Base-by-base conservation (phyloP, 441 rosid species). In the Pelargonium cotyledonis region DNA sequence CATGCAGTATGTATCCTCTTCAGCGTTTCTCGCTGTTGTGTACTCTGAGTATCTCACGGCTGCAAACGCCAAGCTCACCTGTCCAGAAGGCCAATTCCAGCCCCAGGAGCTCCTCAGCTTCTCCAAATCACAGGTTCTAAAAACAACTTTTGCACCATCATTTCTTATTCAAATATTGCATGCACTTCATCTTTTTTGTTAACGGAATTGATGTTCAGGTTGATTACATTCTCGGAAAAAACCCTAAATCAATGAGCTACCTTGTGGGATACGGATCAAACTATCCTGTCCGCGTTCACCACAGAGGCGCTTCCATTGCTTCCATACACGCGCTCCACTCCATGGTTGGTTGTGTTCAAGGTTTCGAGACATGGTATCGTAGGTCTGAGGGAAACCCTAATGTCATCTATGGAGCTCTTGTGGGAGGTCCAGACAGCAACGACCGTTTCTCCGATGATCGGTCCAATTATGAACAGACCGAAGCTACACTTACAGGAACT, bases 391-490 rank as follows among this genome's bases (percentile, higher is more conserved):
- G 77, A 51, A 85, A 91, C 72, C 99, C 99, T 0, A 94, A 89
- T 73, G 80, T 84, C 26, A 65, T 89, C 5, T 4, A 85, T 5
- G 96, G 96, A 58, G 97, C 92, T 16, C 87, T 89, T 1, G 95
- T 94, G 43, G 98, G 98, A 61, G 98, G 98, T 62, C 98, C 97
- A 0, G 88, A 91, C 72, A 74, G 86, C 76, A 83, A 83, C 0
- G 97, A 94, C 4, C 71, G 83, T 64, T 94, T 88, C 72, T 61
- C 72, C 0, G 91, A 94, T 68, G 86, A 88, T 38, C 78, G 96
- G n/a, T 73, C 86, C 5, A 82, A 81, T 74, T 91, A 91, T 1
- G 92, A 91, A 65, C 87, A 93, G 63, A 76, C 97, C 0, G 97
- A 93, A 79, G 96, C 97, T 63, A 88, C 98, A 12, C 73, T 89